Conservation (phyloP, 345 rosid genomes). For the Lepidium didymum region DNA sequence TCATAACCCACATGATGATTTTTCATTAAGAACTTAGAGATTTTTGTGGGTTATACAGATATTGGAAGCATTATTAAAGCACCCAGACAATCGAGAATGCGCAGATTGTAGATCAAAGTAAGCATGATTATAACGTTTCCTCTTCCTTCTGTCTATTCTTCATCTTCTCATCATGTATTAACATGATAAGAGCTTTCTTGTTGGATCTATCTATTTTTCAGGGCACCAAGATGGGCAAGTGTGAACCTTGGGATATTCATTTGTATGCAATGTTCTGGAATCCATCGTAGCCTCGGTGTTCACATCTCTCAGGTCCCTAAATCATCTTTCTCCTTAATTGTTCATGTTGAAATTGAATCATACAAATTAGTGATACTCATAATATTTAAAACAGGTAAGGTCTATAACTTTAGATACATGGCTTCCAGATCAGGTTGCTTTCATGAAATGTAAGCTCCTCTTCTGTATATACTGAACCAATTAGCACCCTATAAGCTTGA, state of each 20-base stretch:
- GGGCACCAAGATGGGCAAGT: slow-evolving; percentile 97
- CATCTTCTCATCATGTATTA: background rate
- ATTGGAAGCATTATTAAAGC: slow-evolving; percentile 78
- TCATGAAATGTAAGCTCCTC: slow-evolving; percentile 62
- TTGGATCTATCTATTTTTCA: slow-evolving; percentile 25
- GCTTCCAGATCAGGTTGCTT: slow-evolving; percentile 93
- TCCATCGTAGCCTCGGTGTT: slow-evolving; percentile 91
- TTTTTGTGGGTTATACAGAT: slow-evolving; percentile 38
- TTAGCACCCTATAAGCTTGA: background rate
- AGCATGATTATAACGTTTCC: slow-evolving; percentile 2
- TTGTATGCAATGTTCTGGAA: slow-evolving; percentile 95
- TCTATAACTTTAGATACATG: slow-evolving; percentile 95
- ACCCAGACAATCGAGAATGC: slow-evolving; percentile 83
- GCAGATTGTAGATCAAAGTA: slow-evolving; percentile 97
- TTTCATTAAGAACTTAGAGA: background rate
- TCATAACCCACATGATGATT: background rate
- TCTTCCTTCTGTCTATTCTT: background rate
- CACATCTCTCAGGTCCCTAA: slow-evolving; percentile 79
- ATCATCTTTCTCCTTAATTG: background rate
- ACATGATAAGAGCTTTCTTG: slow-evolving; percentile 2
- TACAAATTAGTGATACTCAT: background rate
- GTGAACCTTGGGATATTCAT: slow-evolving; percentile 96
- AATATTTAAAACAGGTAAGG: slow-evolving; percentile 50
- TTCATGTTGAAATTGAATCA: background rate
- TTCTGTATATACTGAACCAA: background rate